phyloP scores from a whole-genome alignment of 352 stramenopile genomes.

The Globisporangium paddicum region DNA sequence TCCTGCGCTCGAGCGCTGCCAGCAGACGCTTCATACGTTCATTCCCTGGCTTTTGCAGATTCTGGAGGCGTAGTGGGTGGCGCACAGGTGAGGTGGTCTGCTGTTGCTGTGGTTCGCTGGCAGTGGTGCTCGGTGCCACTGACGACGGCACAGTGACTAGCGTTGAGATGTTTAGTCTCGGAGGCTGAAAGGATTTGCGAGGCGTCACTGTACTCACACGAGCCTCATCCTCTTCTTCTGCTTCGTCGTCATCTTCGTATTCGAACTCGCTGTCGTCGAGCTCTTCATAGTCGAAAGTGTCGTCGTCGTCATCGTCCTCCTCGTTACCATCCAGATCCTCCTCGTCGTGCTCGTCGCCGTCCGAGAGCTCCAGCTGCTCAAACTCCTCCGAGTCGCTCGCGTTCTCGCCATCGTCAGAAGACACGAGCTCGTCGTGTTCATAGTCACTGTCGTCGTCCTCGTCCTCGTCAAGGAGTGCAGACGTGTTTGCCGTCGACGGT shows the following conservation, averaged over 20 bases:
- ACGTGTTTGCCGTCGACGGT: conserved; percentile 2
- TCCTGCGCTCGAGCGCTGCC: conserved; percentile 59
- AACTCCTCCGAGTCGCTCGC: conserved; percentile 74
- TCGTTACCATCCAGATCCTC: conserved; percentile 16
- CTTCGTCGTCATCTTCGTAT: neutral
- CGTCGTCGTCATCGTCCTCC: conserved; percentile 22
- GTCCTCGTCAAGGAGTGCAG: conserved; percentile 23
- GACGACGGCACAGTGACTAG: neutral
- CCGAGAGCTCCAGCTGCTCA: conserved; percentile 67
- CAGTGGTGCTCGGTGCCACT: neutral
- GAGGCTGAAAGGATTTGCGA: neutral
- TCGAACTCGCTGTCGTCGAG: conserved; percentile 3
- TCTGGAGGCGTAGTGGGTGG: conserved; percentile 53
- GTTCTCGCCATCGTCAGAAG: conserved; percentile 34
- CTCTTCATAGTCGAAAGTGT: conserved; percentile 21
- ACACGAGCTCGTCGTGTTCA: conserved; percentile 77
- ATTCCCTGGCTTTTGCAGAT: conserved; percentile 39
- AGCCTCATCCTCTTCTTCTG: neutral
- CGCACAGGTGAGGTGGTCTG: conserved; percentile 7
- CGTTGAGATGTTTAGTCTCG: neutral
- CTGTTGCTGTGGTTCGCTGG: neutral
- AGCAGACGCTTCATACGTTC: conserved; percentile 50
- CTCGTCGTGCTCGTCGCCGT: conserved; percentile 58
- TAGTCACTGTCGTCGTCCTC: conserved; percentile 81
- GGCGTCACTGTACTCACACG: neutral